Evolutionary conservation across 768 basidiomycete species (phyloP), one percentile per base, ranked within the genome.

Genomic region (Lactarius trivialis): DNA sequence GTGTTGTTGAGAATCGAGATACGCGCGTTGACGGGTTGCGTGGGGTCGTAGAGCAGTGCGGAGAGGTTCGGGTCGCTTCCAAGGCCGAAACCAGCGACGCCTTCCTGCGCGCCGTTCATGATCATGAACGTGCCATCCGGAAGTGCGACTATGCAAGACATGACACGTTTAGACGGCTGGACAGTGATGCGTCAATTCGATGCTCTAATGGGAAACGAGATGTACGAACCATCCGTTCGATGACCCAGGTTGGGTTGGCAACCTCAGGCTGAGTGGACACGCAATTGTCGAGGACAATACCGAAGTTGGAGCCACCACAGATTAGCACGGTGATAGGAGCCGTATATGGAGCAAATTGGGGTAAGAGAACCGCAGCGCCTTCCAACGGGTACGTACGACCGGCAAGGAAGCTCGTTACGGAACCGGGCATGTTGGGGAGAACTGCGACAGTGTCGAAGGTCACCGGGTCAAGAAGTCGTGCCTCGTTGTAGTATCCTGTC

Each of bases 371-470:
- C 0, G 85, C 82, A 2, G 86, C 77, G 26, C 88, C 91, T 70
- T 88, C 84, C 68, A 90, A 75, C 3, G 90, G 91, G 68, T 93
- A 93, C 19, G 85, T 86, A 33, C 91, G 82, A 32, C 90, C 86
- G 14, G 78, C 85, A n/a, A 83, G 72, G 74, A 85, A 85, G 68
- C 86, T 82, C 63, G 82, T 84, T 51, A 91, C 90, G 0, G 85
- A 77, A 0, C 85, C 89, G 0, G 90, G 89, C 65, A 88, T 83
- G 67, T 89, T 89, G 17, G 90, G 90, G 6, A 91, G 72, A 7
- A 75, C 73, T 6, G 73, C 73, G 58, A 84, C 71, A 0, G 89
- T 91, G 24, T 77, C 72, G 65, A 91, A 89, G 1, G 81, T 87
- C 12, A 70, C 75, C 0, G 86, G 83, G 60, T 91, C 80, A 30